Base-by-base conservation (phyloP, 2,329 filamentous ascomycete species). In the Chalara sp. region DNA sequence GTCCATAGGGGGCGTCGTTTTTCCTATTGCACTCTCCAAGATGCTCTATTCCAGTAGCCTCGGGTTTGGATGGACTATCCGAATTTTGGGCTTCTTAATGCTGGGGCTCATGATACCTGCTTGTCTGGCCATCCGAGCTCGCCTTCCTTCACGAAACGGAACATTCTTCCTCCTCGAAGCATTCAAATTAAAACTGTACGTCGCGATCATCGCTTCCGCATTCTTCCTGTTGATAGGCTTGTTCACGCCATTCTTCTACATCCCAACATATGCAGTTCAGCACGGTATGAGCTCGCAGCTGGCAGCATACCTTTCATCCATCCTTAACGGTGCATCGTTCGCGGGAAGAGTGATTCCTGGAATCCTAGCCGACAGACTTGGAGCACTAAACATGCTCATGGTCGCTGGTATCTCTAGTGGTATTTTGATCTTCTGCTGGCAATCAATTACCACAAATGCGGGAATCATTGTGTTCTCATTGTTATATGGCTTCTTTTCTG, bases 21-120 rank as follows among this genome's bases (percentile, higher is more conserved):
- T 81, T 47, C 80, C 81, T 0, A 80, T 83, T 56, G 79, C 82
- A 69, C 71, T 83, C 8, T 66, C 71, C 4, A 72, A 72, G 32
- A 64, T 84, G 42, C 72, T 84, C 35, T 51, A 59, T 40, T 51
- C 56, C 13, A 50, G 49, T 11, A 53, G 48, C 1, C 45, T 69
- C 10, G 53, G 59, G 3, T 70, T 69, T 32, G 65, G 56, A 3
- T 66, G 63, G 63, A 46, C 59, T 1, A 54, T 64, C 12, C 56
- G 63, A 7, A 56, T 62, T 7, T 35, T 52, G 0, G 62, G 56
- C 2, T 64, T 65, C 39, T n/a, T 49, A 28, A 49, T 49, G 37
- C 13, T 44, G 12, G 47, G 28, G 6, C 64, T 82, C 49, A 66
- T 80, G 47, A 57, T 68, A 44, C 65, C 80, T 46, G 69, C 75